Evolutionary conservation across 371 early-diverging fungal genomes (phyloP), one percentile per base, ranked within the genome.

Genomic region (Basidiobolus meristosporus): DNA sequence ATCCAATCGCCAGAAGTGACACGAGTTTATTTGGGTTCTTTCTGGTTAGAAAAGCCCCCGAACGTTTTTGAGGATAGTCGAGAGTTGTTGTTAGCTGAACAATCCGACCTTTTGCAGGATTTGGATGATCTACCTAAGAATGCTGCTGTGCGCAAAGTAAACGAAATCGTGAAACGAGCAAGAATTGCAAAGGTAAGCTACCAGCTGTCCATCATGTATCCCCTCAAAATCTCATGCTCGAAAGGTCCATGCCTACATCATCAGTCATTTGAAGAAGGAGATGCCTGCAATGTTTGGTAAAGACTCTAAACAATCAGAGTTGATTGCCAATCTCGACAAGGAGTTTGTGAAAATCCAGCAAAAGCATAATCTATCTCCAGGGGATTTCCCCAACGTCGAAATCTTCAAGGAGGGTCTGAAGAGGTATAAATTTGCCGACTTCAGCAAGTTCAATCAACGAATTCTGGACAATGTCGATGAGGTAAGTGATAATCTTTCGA

Each of bases 221-320:
- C 30, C 17, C 15, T 23, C 21, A 48, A 16, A 15, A 11, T 16
- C 9, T 21, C 23, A 17, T 14, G 30, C 30, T 6, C 19, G 30
- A 7, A 14, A 67, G 54, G 80, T 82, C 1, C 90, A 89, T 50
- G 90, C 86, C 7, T 61, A 77, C 42, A 82, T 89, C 38, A 75
- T 89, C 37, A 68, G 82, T 5, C 80, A 86, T 46, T 57, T 89
- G 28, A 75, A 75, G 33, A 70, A 73, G 44, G 81, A 82, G 46
- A 79, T 89, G 76, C 90, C 90, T 0, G 52, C 75, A 17, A 72
- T 87, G 60, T 83, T 83, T 63, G 83, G 84, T 43, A 85, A 85
- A 43, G 59, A 65, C 36, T 65, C 73, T 18, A 84, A 82, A 44
- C 80, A 82, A 45, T 66, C 70, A 37, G 70, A 64, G 3, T 51